Conservation (phyloP, 176 grass and related monocot species). For the Oryza glumipatula region DNA sequence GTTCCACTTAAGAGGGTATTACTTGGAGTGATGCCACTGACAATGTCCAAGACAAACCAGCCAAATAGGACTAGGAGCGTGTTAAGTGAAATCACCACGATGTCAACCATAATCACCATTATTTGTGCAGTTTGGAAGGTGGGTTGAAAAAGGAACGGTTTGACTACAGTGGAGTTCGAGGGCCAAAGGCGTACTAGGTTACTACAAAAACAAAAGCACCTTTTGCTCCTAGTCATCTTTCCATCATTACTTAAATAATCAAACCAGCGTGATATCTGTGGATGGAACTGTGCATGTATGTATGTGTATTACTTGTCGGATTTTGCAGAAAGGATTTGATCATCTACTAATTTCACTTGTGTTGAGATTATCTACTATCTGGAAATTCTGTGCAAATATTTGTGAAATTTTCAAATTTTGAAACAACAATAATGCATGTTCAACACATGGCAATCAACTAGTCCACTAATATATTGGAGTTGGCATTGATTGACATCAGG, state of each 20-base stretch:
- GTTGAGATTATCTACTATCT: background rate
- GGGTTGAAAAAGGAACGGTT: background rate
- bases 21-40: background rate
- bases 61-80: background rate
- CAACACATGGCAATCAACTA: background rate
- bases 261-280: background rate
- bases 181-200: too few relatives aligned
- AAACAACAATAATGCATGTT: background rate
- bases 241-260: background rate
- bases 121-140: background rate
- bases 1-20: background rate
- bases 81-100: background rate
- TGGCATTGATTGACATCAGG: conserved; percentile 27
- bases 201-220: too few relatives aligned
- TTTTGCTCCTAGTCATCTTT: too few relatives aligned
- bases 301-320: background rate
- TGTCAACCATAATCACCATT: background rate
- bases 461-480: conserved; percentile 9
- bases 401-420: background rate
- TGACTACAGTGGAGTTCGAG: background rate
- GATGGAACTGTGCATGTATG: background rate
- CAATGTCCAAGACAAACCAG: background rate
- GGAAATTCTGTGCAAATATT: background rate
- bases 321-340: background rate
- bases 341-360: background rate